Percentiles rank a stretch among this genome's conserved stretches.
phyloP scores from a whole-genome alignment of 208 protist genomes.

The Trypanosomatidae sp. region DNA sequence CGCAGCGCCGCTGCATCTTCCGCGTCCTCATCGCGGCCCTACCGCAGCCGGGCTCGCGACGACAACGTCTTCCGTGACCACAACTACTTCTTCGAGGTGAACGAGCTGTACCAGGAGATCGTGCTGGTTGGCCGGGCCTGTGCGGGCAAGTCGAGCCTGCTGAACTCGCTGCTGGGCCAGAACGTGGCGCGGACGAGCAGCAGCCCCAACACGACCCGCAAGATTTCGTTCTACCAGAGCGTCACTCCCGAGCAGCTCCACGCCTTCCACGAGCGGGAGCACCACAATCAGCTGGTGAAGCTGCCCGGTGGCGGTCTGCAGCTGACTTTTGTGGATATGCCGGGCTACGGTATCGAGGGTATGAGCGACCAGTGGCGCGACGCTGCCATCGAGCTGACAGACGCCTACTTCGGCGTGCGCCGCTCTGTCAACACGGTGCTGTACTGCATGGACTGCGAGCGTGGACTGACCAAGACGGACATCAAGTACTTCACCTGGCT shows the following conservation, averaged over 20 bases:
- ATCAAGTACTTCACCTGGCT: conserved; percentile 89
- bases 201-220: conserved; percentile 82
- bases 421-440: conserved; percentile 91
- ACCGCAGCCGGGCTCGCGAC: conserved; percentile 40
- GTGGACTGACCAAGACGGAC: conserved; percentile 85
- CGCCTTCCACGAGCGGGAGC: conserved; percentile 66
- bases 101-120: conserved; percentile 91
- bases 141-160: conserved; percentile 86
- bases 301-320: conserved; percentile 83
- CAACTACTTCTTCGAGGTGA: conserved; percentile 92
- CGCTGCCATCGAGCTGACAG: conserved; percentile 81
- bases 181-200: conserved; percentile 83
- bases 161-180: conserved; percentile 87
- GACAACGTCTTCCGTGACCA: conserved; percentile 82
- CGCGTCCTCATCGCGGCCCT: too few species aligned
- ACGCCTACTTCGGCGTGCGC: conserved; percentile 90
- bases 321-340: conserved; percentile 91
- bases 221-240: conserved; percentile 90
- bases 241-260: conserved; percentile 78
- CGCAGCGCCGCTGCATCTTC: too few species aligned
- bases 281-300: conserved; percentile 82
- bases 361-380: conserved; percentile 91
- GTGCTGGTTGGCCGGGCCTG: conserved; percentile 82
- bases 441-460: conserved; percentile 89
- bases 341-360: conserved; percentile 89